Conservation (phyloP, 2,329 filamentous ascomycete genomes). For the Colletotrichum endophyticum region DNA sequence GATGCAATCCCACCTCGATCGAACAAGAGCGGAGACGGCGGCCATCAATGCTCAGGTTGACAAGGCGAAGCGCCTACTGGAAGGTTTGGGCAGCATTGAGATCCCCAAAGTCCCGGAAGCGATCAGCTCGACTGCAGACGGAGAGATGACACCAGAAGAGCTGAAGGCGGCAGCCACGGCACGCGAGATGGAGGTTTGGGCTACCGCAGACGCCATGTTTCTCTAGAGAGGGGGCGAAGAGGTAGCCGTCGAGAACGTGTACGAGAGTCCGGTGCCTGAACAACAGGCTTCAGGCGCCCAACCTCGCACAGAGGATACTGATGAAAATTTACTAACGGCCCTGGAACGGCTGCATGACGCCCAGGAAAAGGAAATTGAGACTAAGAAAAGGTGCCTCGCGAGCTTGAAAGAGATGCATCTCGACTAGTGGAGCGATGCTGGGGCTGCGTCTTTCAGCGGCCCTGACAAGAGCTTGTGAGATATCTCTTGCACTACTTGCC, state of each 20-base stretch:
- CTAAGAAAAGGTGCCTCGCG: neutral
- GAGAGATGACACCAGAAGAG: neutral
- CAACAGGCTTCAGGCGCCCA: neutral
- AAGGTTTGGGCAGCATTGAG: conserved; percentile 65
- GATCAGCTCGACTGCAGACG: neutral
- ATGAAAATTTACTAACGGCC: neutral
- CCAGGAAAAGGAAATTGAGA: neutral
- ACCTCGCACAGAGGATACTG: neutral
- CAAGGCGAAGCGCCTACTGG: conserved; percentile 76
- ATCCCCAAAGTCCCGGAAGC: conserved; percentile 23
- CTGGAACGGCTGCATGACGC: neutral
- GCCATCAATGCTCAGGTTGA: conserved; percentile 70
- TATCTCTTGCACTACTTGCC: neutral
- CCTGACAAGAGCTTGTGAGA: neutral
- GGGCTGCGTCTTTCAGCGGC: neutral
- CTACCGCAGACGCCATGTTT: conserved; percentile 45
- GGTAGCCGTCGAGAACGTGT: neutral
- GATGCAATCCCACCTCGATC: conserved; percentile 85
- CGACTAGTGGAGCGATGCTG: neutral
- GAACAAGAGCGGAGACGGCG: conserved; percentile 74
- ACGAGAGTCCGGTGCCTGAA: neutral
- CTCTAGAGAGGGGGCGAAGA: conserved; percentile 25
- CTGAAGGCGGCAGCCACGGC: neutral
- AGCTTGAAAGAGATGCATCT: neutral
- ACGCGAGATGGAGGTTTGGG: conserved; percentile 41